Conservation (phyloP, 2,329 filamentous ascomycete genomes). For the Penicillium paneum region DNA sequence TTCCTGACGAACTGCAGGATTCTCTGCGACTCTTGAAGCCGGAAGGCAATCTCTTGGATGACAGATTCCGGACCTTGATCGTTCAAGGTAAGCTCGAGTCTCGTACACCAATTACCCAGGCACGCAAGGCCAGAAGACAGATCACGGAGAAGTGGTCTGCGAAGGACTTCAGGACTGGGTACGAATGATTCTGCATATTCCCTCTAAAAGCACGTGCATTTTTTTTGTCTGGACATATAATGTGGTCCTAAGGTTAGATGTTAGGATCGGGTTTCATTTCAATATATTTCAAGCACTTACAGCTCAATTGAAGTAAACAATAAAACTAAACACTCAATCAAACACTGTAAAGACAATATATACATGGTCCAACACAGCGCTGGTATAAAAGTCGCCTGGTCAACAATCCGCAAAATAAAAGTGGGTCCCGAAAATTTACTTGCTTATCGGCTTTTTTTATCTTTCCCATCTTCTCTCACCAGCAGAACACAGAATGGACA, state of each 20-base stretch:
- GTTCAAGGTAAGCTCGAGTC: slow-evolving; percentile 86
- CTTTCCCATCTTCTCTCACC: slow-evolving; percentile 8
- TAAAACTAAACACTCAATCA: no score
- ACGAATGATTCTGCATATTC: slow-evolving; percentile 23
- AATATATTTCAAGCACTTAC: slow-evolving; percentile 1
- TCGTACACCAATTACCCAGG: slow-evolving; percentile 72
- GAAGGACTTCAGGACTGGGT: slow-evolving; percentile 74
- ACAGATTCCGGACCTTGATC: slow-evolving; percentile 84
- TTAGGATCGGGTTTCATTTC: slow-evolving; percentile 4
- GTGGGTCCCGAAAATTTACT: slow-evolving; percentile 15
- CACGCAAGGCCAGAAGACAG: slow-evolving; percentile 76
- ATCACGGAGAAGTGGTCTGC: slow-evolving; percentile 95
- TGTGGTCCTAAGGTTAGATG: slow-evolving; percentile 6
- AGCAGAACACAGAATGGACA: slow-evolving; percentile 39
- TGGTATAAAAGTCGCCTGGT: not conserved
- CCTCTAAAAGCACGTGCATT: slow-evolving; percentile 24
- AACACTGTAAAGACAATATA: not conserved
- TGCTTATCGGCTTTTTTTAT: slow-evolving; percentile 10
- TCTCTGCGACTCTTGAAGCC: slow-evolving; percentile 79
- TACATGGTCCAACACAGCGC: not conserved
- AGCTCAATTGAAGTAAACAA: not conserved
- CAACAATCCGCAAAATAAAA: slow-evolving; percentile 8
- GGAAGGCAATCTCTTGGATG: slow-evolving; percentile 91
- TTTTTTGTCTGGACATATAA: slow-evolving; percentile 19
- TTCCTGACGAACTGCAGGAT: slow-evolving; percentile 80